A percentile compares a stretch with the other conserved stretches of the same genome.
Evolutionary conservation across 495 filamentous ascomycete genomes (phyloP).

Genomic region (Pyrenula aspistea): DNA sequence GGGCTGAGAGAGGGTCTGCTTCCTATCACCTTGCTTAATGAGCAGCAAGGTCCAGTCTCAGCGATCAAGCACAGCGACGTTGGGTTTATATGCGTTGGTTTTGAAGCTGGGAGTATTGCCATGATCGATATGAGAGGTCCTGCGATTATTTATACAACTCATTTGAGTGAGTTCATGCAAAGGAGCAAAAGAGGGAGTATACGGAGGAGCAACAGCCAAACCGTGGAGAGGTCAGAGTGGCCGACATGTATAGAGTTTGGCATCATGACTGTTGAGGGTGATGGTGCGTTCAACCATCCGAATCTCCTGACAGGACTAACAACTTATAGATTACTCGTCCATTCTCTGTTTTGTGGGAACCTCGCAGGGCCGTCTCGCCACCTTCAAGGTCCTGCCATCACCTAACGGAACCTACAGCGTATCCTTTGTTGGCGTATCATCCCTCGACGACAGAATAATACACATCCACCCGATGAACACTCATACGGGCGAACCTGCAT

Average conservation of each 20-base stretch:
- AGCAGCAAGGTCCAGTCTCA: conserved; percentile 66
- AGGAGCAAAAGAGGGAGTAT: conserved; percentile 60
- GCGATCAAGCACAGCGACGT: conserved; percentile 76
- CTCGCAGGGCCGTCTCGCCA: conserved; percentile 65
- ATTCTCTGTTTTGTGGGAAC: conserved; percentile 90
- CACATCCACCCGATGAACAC: conserved; percentile 66
- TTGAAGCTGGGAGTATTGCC: conserved; percentile 62
- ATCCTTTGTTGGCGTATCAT: conserved; percentile 50
- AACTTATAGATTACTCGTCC: conserved; percentile 62
- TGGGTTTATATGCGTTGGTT: conserved; percentile 81
- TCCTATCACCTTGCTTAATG: conserved; percentile 68
- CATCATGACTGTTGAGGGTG: conserved; percentile 83
- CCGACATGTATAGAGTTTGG: conserved; percentile 75
- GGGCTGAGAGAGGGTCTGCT: conserved; percentile 69
- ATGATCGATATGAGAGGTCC: conserved; percentile 85
- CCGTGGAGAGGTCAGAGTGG: conserved; percentile 49
- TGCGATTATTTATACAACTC: conserved; percentile 65
- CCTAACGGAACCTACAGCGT: conserved; percentile 59
- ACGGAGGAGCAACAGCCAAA: conserved; percentile 32
- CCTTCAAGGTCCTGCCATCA: conserved; percentile 78
- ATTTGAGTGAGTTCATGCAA: conserved; percentile 55
- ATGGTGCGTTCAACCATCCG: conserved; percentile 33
- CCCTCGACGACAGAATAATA: conserved; percentile 61
- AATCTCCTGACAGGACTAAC: conserved; percentile 3
- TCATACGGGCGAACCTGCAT: conserved; percentile 61